A percentile compares a stretch with the other conserved stretches of the same genome.
Conservation (phyloP, 2,329 filamentous ascomycete genomes). For the Fusarium sp. region DNA sequence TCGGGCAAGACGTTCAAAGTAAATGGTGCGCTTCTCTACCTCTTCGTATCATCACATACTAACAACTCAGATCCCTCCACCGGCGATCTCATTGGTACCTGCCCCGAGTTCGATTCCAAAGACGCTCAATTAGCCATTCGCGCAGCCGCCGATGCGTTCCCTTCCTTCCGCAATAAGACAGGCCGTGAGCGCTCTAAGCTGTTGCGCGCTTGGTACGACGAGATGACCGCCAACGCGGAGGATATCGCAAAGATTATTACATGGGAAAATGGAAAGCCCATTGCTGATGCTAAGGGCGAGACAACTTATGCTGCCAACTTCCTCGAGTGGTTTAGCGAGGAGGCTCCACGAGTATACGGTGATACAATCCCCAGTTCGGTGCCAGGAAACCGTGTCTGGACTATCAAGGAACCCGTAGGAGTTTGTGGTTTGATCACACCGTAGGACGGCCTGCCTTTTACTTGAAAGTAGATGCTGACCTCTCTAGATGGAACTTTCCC, state of each 20-base stretch:
- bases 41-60: constrained; percentile 1
- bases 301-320: constrained; percentile 78
- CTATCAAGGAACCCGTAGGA: constrained; percentile 84
- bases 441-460: constrained; percentile 45
- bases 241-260: constrained; percentile 87
- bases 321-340: constrained; percentile 84
- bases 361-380: constrained; percentile 78
- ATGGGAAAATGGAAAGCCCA: constrained; percentile 89
- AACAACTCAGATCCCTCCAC: constrained; percentile 77
- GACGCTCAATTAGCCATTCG: constrained; percentile 86
- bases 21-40: constrained; percentile 61
- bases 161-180: constrained; percentile 75
- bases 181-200: constrained; percentile 79
- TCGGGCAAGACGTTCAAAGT: constrained; percentile 95
- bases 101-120: constrained; percentile 82
- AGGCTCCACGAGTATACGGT: constrained; percentile 79
- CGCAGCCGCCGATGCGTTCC: constrained; percentile 82
- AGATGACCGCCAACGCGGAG: constrained; percentile 81
- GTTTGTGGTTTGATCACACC: constrained; percentile 87
- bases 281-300: constrained; percentile 79
- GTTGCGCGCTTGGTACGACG: constrained; percentile 83
- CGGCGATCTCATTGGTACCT: constrained; percentile 81
- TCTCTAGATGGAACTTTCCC: constrained; percentile 80
- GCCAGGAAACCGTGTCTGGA: constrained; percentile 79
- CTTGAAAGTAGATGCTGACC: neutral